phyloP scores from a whole-genome alignment of 306 rosid species.

The Alnus glutinosa region DNA sequence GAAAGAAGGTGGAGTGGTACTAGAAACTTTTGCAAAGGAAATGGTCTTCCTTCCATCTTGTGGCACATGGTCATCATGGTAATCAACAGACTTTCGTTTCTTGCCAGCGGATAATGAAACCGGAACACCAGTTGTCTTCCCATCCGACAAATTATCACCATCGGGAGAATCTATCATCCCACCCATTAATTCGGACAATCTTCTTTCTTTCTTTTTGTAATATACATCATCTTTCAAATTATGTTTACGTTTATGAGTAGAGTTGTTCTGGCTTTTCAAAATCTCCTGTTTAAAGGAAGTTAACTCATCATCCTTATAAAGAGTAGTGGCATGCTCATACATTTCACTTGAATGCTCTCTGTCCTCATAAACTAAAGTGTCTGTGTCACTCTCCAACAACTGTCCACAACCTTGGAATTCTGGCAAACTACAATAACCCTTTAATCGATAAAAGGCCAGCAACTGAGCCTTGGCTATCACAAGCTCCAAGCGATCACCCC shows the following conservation, averaged over 20 bases:
- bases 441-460: constrained; percentile 65
- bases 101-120: constrained; percentile 38
- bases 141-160: constrained; percentile 50
- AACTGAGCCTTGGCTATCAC: constrained; percentile 83
- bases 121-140: constrained; percentile 27
- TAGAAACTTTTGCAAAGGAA: constrained; percentile 57
- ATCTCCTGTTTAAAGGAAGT: constrained; percentile 37
- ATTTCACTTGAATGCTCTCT: constrained; percentile 33
- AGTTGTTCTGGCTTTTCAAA: constrained; percentile 36
- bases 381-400: constrained; percentile 52
- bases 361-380: constrained; percentile 30
- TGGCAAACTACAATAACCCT: constrained; percentile 74
- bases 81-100: constrained; percentile 57
- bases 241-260: constrained; percentile 73
- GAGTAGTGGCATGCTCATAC: constrained; percentile 40
- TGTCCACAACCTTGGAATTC: constrained; percentile 68
- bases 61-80: constrained; percentile 46
- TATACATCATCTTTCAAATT: constrained; percentile 55
- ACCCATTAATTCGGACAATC: constrained; percentile 72
- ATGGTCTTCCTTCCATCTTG: constrained; percentile 64
- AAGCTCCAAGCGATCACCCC: constrained; percentile 63
- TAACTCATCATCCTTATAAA: constrained; percentile 42
- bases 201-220: constrained; percentile 66
- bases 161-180: constrained; percentile 48
- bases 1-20: constrained; percentile 19